Evolutionary conservation across 768 basidiomycete species (phyloP).

Genomic region (Agrocybe praecox): DNA sequence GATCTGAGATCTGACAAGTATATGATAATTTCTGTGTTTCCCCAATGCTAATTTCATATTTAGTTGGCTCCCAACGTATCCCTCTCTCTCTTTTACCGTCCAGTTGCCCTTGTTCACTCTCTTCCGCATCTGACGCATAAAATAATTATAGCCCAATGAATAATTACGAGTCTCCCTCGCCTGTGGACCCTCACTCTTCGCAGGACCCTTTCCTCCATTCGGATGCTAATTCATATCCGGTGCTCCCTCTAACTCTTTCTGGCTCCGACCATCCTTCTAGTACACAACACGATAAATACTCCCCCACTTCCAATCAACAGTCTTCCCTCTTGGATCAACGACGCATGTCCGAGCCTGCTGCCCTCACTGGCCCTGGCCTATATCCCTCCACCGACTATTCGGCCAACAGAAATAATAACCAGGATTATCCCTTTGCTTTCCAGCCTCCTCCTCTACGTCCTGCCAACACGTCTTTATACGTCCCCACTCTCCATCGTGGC

Average conservation of each 20-base stretch:
- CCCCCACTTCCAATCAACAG: constrained; percentile 31
- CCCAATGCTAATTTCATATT: constrained; percentile 14
- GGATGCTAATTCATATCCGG: constrained; percentile 41
- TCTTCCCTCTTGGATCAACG: constrained; percentile 53
- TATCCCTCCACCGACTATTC: constrained; percentile 35
- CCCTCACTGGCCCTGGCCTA: constrained; percentile 41
- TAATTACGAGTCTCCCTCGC: constrained; percentile 46
- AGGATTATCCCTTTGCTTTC: constrained; percentile 44
- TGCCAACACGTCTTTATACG: constrained; percentile 37
- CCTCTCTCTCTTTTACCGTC: constrained; percentile 27
- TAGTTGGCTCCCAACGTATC: constrained; percentile 15
- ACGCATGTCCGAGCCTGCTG: constrained; percentile 70
- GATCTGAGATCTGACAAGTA: constrained; percentile 26
- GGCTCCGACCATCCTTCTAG: constrained; percentile 42
- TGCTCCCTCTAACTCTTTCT: constrained; percentile 34
- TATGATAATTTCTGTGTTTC: constrained; percentile 22
- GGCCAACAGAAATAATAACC: constrained; percentile 32
- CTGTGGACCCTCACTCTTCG: constrained; percentile 43
- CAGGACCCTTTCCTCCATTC: constrained; percentile 47
- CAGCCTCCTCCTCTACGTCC: constrained; percentile 30
- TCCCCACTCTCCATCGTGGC: constrained; percentile 49
- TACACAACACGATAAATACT: constrained; percentile 34
- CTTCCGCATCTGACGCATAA: constrained; percentile 18
- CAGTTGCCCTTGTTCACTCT: constrained; percentile 21
- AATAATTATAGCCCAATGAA: constrained; percentile 31